A percentile compares a stretch with the other conserved stretches of the same genome.
phyloP scores from a whole-genome alignment of 129 eudicot genomes.

The Calendula officinalis region DNA sequence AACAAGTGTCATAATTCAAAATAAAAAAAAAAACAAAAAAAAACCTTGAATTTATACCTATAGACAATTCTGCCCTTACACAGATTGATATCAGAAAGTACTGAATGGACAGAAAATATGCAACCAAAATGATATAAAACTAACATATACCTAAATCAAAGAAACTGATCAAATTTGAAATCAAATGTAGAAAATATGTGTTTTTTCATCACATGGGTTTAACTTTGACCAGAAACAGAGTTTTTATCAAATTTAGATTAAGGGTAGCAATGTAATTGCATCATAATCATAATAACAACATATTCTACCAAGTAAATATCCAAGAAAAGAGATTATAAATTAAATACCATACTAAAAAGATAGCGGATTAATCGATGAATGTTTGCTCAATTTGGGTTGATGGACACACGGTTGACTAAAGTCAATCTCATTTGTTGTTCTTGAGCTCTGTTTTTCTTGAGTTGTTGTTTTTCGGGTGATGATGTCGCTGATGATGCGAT shows the following conservation, averaged over 20 bases:
- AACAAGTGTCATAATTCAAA: conserved; percentile 35
- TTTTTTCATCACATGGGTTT: conserved; percentile 51
- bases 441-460: conserved; percentile 69
- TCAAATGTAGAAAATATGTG: conserved; percentile 28
- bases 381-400: conserved; percentile 36
- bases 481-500: conserved; percentile 54
- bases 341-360: conserved; percentile 44
- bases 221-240: conserved; percentile 47
- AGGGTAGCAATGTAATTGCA: conserved; percentile 39
- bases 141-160: conserved; percentile 42
- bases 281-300: conserved; percentile 15
- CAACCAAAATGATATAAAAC: conserved; percentile 24
- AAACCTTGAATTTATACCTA: conserved; percentile 35
- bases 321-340: conserved; percentile 23
- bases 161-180: conserved; percentile 34
- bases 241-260: conserved; percentile 18
- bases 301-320: conserved; percentile 32
- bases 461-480: conserved; percentile 50
- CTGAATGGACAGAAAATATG: conserved; percentile 30
- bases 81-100: conserved; percentile 27
- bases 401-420: conserved; percentile 49
- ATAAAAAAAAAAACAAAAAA: conserved; percentile 19
- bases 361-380: conserved; percentile 21
- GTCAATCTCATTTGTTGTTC: conserved; percentile 74
- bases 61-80: conserved; percentile 29